Evolutionary conservation across 1,284 basidiomycete species (phyloP).

Genomic region (Rhodotorula sp.): DNA sequence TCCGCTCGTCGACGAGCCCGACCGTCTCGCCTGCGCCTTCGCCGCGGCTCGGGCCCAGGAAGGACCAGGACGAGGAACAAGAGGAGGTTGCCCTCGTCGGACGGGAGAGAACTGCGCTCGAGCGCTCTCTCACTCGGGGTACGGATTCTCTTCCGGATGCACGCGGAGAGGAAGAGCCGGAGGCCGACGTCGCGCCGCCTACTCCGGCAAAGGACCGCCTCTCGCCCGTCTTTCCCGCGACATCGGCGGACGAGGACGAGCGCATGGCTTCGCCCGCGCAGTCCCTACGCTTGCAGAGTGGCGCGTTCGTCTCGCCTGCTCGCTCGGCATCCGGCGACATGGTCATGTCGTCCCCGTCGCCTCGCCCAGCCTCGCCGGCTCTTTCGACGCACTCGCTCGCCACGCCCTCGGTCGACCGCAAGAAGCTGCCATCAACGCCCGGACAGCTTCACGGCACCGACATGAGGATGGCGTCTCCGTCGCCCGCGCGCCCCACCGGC

Average conservation of each 20-base stretch:
- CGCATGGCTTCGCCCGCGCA: constrained; percentile 5
- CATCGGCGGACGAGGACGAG: background rate
- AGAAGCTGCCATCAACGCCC: constrained; percentile 6
- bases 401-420: background rate
- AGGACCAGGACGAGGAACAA: constrained; percentile 7
- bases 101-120: background rate
- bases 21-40: constrained; percentile 11
- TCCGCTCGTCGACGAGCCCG: constrained; percentile 25
- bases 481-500: background rate
- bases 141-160: too few species aligned
- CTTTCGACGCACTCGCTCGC: background rate
- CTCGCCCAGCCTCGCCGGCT: background rate
- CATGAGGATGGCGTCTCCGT: constrained; percentile 10
- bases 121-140: background rate
- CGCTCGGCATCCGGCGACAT: constrained; percentile 1
- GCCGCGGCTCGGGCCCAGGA: too few species aligned
- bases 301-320: constrained; percentile 1
- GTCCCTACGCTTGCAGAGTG: background rate
- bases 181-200: background rate
- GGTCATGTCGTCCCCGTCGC: constrained; percentile 17
- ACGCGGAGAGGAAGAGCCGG: background rate
- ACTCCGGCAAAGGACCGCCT: background rate
- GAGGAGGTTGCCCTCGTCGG: constrained; percentile 7
- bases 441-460: background rate
- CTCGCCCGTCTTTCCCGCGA: background rate